Evolutionary conservation across 2,329 filamentous ascomycete genomes (phyloP), one percentile per base, ranked within the genome.

Genomic region (Chaetomiaceae sp.): DNA sequence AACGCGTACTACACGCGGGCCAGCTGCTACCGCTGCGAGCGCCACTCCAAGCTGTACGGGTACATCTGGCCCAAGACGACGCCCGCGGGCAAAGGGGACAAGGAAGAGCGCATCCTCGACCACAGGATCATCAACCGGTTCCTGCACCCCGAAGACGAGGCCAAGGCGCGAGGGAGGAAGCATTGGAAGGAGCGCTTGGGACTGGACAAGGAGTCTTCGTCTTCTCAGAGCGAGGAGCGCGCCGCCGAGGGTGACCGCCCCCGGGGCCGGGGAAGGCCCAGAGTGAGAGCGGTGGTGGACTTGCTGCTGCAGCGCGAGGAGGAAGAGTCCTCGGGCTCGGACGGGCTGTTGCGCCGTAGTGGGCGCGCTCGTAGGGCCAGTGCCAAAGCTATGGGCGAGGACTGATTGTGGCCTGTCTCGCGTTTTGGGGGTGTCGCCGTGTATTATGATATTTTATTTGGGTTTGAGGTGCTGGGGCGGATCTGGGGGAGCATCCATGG

Each of bases 31-130:
- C 82, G 93, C 6, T 99, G 93, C 67, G 93, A 99, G 70, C 82
- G 93, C 0, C 93, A 99, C 65, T 95, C 88, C 14, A 97, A 95
- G 71, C 73, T 99, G 0, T 99, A 97, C 65, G 95, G 95, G 0
- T 96, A 87, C 64, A 77, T 86, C 51, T 99, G 93, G 93, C 93
- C 93, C 5, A 96, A 99, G 73, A 97, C 93, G 0, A 87, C 96
- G 53, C 86, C 78, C 55, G 82, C 86, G 21, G 88, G 88, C 0
- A 81, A 82, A 14, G 68, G 79, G 17, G 93, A 97, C 64, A 83
- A 80, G 51, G 82, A 86, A 58, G 78, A 84, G 64, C 71, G 82
- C 9, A 73, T 95, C 1, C 75, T 93, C 53, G 92, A 97, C 64
- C 91, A 96, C 64, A 78, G 92, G n/a, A 84, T 78, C 0, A 79